Evolutionary conservation across 176 grass and related monocot genomes (phyloP).

Genomic region (Melocanna baccifera): DNA sequence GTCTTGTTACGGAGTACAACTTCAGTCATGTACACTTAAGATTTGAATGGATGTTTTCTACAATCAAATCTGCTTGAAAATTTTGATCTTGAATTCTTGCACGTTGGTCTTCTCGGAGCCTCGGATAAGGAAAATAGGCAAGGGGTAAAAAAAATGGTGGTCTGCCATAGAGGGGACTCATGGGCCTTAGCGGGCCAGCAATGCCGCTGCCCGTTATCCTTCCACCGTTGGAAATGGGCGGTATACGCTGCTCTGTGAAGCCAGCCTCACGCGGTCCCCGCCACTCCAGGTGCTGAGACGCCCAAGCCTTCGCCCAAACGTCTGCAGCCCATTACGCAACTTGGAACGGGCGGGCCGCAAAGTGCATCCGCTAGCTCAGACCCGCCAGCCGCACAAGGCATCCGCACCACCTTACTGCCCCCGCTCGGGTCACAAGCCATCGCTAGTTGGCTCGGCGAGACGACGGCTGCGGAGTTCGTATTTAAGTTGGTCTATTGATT

Average conservation of each 20-base stretch:
- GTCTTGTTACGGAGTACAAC: too few species aligned
- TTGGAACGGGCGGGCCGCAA: not conserved
- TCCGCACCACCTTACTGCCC: constrained; percentile 28
- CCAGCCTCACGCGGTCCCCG: not conserved
- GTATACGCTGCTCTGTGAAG: not conserved
- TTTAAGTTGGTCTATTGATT: not conserved
- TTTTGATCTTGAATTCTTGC: too few species aligned
- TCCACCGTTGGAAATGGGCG: constrained; percentile 34
- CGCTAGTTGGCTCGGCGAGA: constrained; percentile 1
- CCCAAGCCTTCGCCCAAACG: too few species aligned
- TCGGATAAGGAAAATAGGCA: not conserved
- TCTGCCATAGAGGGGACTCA: not conserved
- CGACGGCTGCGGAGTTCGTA: rapidly evolving
- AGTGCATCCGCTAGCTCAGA: not conserved
- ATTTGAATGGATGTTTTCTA: too few species aligned
- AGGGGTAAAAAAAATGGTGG: constrained; percentile 2
- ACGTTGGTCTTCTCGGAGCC: too few species aligned
- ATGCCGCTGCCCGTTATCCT: constrained; percentile 28
- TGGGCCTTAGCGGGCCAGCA: not conserved
- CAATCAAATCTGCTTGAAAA: too few species aligned
- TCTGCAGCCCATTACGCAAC: too few species aligned
- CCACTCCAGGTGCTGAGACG: not conserved
- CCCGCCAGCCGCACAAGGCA: not conserved
- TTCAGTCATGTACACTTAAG: too few species aligned
- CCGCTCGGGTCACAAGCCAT: constrained; percentile 25